Base-by-base conservation (phyloP, 148 eudicot genomes). In the Spergularia bocconei region DNA sequence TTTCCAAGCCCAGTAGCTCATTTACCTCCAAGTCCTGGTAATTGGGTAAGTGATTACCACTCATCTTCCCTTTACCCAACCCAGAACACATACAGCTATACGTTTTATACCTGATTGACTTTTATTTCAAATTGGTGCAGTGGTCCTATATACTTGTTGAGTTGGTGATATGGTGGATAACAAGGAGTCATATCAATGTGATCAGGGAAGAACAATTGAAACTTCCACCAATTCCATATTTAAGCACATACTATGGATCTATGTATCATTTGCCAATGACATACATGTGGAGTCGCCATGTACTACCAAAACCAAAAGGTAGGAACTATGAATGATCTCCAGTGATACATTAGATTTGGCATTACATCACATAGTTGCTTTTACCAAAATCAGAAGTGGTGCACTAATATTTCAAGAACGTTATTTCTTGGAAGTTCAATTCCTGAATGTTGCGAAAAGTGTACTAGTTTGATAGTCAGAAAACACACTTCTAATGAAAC, bases 261-360 rank as follows among this genome's bases (percentile, higher is more conserved):
- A 80, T 87, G 55, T 80, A 92, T 87, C 94, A 95, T 82, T 80
- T 90, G 52, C 99, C 99, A 48, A 92, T 91, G 12, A 91, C 90
- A 71, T 95, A 95, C 77, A 95, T 95, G 91, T 95, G 99, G 99
- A 95, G 99, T 76, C 94, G 90, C 29, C 88, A 91, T 84, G 84
- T 95, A 67, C 87, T 95, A 63, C 90, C 97, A 20, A 95, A 95
- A 79, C 99, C 99, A 62, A 83, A 82, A 71, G 99, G 99, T 91
- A 73, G 23, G 20, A 60, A 9, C 69, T n/a, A 29, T 20, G 7
- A 50, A 74, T 17, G 64, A 54, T 39, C 47, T 75, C 55, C 1
- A 7, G 16, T 73, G 63, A 56, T 23, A 47, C 6, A n/a, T 50
- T 56, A 71, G 10, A 44, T 44, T 8, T 44, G 10, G 48, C 48